A percentile compares a stretch with the other conserved stretches of the same genome.
phyloP scores from a whole-genome alignment of 768 basidiomycete species.

The Termitomyces bulborhizus region DNA sequence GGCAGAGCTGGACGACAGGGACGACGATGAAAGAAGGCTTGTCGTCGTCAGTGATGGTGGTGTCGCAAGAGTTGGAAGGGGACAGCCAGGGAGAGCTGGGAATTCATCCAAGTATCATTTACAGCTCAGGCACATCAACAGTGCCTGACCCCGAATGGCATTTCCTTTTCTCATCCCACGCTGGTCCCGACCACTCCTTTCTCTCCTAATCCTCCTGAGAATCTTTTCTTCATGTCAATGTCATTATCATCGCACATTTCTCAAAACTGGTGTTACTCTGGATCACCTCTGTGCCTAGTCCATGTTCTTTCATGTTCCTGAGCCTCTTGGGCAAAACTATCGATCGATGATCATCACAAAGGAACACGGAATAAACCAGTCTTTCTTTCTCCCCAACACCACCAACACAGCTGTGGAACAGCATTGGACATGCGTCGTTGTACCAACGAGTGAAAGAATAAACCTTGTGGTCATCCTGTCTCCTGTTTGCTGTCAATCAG shows the following conservation, averaged over 20 bases:
- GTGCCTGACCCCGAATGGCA: constrained; percentile 16
- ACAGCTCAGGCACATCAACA: constrained; percentile 16
- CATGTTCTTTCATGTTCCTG: constrained; percentile 14
- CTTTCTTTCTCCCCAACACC: no score
- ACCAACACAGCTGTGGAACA: no score
- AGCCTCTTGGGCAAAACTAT: not conserved
- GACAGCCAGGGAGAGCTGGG: constrained; percentile 14
- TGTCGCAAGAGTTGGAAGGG: constrained; percentile 15
- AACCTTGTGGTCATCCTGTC: not conserved
- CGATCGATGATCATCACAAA: not conserved
- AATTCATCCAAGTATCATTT: constrained; percentile 18
- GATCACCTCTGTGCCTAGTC: constrained; percentile 4
- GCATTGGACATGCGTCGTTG: no score
- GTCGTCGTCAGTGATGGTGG: constrained; percentile 10
- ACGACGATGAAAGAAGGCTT: constrained; percentile 1
- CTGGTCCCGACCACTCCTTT: constrained; percentile 1
- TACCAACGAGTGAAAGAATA: not conserved
- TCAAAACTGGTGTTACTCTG: not conserved
- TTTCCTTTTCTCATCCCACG: constrained; percentile 9
- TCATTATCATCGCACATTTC: not conserved
- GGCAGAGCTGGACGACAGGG: not conserved
- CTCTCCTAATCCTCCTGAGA: not conserved
- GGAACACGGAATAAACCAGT: not conserved
- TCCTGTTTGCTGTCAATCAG: constrained; percentile 1
- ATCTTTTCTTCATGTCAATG: not conserved